phyloP scores from a whole-genome alignment of 2,329 filamentous ascomycete species.

The Zymoseptoria brevis region DNA sequence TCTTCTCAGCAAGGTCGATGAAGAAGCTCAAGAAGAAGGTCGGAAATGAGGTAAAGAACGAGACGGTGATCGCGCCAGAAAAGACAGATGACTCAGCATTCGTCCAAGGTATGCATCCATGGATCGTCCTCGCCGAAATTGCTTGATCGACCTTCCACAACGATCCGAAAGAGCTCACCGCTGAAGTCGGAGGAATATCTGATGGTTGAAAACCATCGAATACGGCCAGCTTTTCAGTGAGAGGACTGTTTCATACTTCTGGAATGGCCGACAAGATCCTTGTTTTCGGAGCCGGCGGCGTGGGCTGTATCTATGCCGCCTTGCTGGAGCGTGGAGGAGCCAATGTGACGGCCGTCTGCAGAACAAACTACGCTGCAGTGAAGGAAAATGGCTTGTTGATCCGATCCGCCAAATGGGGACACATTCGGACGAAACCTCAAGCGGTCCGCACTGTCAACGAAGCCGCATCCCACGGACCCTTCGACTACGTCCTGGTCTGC shows the following conservation, averaged over 20 bases:
- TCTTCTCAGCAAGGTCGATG: too few relatives aligned
- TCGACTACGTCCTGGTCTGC: slow-evolving; percentile 42
- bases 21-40: too few relatives aligned
- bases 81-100: too few relatives aligned
- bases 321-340: slow-evolving; percentile 32
- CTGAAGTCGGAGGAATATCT: not conserved
- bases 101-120: not conserved
- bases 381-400: slow-evolving; percentile 35
- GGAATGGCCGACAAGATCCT: slow-evolving; percentile 16
- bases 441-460: slow-evolving; percentile 30
- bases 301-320: slow-evolving; percentile 36
- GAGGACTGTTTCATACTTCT: not conserved
- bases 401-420: slow-evolving; percentile 33
- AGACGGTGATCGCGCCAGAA: too few relatives aligned
- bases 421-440: slow-evolving; percentile 29
- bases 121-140: not conserved
- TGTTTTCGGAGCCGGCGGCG: slow-evolving; percentile 36
- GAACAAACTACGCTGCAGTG: slow-evolving; percentile 36
- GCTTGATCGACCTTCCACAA: not conserved
- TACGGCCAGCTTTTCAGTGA: not conserved
- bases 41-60: too few relatives aligned
- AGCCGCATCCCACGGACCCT: slow-evolving; percentile 29
- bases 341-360: slow-evolving; percentile 35
- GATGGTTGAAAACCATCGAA: not conserved
- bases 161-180: not conserved